phyloP scores from a whole-genome alignment of 495 filamentous ascomycete species.

The Neurospora africana region DNA sequence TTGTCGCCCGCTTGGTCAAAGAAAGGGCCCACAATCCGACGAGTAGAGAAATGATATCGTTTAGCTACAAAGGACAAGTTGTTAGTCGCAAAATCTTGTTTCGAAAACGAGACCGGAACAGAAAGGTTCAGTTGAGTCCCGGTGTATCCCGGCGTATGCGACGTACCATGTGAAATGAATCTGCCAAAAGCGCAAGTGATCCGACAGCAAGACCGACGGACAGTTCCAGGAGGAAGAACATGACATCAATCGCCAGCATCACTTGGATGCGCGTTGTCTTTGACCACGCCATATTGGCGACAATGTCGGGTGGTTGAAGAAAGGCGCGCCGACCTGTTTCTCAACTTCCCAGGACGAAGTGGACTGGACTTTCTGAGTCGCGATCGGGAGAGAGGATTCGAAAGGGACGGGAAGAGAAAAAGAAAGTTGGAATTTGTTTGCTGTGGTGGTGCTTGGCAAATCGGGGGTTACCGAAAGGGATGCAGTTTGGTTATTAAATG shows the following conservation, averaged over 20 bases:
- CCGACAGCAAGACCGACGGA: constrained; percentile 74
- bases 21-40: constrained; percentile 95
- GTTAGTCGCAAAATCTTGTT: background rate
- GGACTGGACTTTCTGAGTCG: background rate
- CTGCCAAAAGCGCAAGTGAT: constrained; percentile 87
- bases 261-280: constrained; percentile 87
- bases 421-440: background rate
- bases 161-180: constrained; percentile 93
- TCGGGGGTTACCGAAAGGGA: background rate
- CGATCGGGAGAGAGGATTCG: background rate
- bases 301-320: background rate
- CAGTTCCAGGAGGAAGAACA: constrained; percentile 85
- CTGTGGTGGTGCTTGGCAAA: background rate
- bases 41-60: constrained; percentile 87
- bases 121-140: background rate
- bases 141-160: background rate
- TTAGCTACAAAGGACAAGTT: constrained; percentile 45
- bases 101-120: background rate
- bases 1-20: constrained; percentile 67
- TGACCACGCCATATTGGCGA: constrained; percentile 65
- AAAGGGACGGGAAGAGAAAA: background rate
- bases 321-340: background rate
- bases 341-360: background rate
- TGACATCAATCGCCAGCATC: constrained; percentile 79
- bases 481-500: background rate